Evolutionary conservation across 2,329 filamentous ascomycete genomes (phyloP).

Genomic region (Monosporascus sp.): DNA sequence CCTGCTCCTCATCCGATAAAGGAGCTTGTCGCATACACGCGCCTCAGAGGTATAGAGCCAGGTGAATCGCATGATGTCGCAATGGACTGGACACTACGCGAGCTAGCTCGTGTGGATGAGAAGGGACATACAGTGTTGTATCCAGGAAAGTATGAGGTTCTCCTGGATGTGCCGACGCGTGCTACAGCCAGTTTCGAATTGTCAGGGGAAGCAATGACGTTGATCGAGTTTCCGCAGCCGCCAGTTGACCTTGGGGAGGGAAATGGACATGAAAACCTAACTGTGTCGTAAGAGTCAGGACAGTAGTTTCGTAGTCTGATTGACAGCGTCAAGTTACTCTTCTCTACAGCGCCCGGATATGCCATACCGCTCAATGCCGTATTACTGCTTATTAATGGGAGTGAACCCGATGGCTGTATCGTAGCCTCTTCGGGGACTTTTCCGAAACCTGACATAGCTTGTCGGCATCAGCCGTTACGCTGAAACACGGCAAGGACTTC

Average conservation of each 20-base stretch:
- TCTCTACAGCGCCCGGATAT: too few species aligned
- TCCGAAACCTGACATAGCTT: too few species aligned
- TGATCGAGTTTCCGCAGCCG: constrained; percentile 29
- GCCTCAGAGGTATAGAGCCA: constrained; percentile 26
- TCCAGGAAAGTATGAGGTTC: constrained; percentile 37
- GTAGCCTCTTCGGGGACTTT: too few species aligned
- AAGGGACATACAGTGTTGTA: constrained; percentile 40
- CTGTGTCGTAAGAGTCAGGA: too few species aligned
- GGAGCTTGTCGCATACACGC: constrained; percentile 36
- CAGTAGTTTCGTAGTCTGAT: too few species aligned
- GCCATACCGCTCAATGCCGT: too few species aligned
- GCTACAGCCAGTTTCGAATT: constrained; percentile 33
- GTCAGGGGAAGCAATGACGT: constrained; percentile 28
- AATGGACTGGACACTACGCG: constrained; percentile 36
- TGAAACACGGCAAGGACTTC: too few species aligned
- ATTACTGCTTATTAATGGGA: too few species aligned
- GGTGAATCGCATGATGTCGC: constrained; percentile 18
- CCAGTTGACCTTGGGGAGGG: constrained; percentile 18
- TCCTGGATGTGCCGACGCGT: constrained; percentile 32
- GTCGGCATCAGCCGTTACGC: too few species aligned
- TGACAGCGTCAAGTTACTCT: too few species aligned
- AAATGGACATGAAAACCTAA: constrained; percentile 18
- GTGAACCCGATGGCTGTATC: too few species aligned
- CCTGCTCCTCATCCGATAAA: constrained; percentile 41
- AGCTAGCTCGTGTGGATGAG: constrained; percentile 37